Evolutionary conservation across 73 alveolate species (phyloP).

Genomic region (Effrenium voratum): DNA sequence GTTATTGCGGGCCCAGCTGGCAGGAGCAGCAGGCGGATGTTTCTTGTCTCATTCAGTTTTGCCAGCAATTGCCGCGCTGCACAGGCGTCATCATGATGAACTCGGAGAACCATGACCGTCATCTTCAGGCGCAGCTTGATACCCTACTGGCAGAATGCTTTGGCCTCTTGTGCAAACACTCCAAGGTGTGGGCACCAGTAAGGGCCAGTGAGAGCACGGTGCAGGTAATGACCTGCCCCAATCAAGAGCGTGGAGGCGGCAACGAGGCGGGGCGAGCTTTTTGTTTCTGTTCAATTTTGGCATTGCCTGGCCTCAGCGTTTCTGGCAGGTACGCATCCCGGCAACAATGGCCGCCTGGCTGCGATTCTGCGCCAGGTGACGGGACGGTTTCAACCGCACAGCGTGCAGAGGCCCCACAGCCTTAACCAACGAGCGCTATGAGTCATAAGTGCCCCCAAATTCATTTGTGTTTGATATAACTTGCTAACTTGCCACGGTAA

Average conservation of each 20-base stretch:
- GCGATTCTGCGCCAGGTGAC: background rate
- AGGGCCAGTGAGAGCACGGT: no score
- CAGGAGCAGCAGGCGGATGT: slow-evolving; percentile 64
- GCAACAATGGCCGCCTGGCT: slow-evolving; percentile 66
- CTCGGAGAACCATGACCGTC: slow-evolving; percentile 69
- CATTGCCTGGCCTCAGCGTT: background rate
- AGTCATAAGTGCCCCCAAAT: no score
- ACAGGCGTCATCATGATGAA: slow-evolving; percentile 65
- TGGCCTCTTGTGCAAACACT: no score
- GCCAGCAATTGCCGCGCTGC: background rate
- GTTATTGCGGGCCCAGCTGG: slow-evolving; percentile 75
- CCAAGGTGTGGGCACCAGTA: no score
- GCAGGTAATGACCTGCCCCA: slow-evolving; percentile 87
- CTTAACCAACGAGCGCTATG: no score
- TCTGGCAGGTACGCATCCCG: slow-evolving; percentile 49
- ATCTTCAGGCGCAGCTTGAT: slow-evolving; percentile 55
- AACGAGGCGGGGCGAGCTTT: background rate
- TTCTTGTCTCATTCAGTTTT: background rate
- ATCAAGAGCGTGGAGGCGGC: slow-evolving; percentile 87
- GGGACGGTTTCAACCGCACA: background rate
- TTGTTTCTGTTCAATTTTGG: background rate
- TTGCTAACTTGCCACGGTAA: no score
- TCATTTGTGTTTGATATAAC: no score
- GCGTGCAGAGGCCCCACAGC: no score
- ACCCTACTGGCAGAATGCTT: no score